Conservation (phyloP, 441 rosid genomes). For the Erysimum cheiri region DNA sequence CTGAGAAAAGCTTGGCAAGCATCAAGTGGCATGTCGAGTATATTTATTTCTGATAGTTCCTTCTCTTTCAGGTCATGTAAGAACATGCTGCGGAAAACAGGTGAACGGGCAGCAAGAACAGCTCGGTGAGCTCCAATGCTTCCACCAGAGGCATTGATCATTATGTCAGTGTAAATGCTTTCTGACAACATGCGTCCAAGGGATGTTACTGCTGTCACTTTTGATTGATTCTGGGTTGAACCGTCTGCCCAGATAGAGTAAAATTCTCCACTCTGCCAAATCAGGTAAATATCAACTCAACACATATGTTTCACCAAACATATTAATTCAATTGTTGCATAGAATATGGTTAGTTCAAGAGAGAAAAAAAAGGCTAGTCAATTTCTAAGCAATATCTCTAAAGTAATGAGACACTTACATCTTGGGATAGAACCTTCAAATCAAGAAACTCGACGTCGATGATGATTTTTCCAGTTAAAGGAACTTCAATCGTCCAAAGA, state of each 20-base stretch:
- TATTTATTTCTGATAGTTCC: slow-evolving; percentile 71
- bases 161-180: slow-evolving; percentile 81
- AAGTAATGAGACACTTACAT: slow-evolving; percentile 51
- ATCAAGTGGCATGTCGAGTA: slow-evolving; percentile 78
- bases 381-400: neutral
- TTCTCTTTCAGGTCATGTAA: slow-evolving; percentile 87
- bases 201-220: slow-evolving; percentile 63
- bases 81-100: slow-evolving; percentile 88
- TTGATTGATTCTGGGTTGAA: slow-evolving; percentile 50
- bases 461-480: slow-evolving; percentile 79
- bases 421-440: slow-evolving; percentile 69
- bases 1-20: slow-evolving; percentile 77
- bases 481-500: slow-evolving; percentile 80
- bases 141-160: slow-evolving; percentile 78
- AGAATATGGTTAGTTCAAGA: neutral
- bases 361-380: neutral
- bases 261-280: slow-evolving; percentile 67
- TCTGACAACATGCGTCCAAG: slow-evolving; percentile 86
- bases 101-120: slow-evolving; percentile 81
- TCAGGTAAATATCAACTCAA: neutral
- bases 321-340: slow-evolving; percentile 11
- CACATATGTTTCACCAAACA: neutral
- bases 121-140: slow-evolving; percentile 90
- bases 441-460: slow-evolving; percentile 90
- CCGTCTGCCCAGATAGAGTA: slow-evolving; percentile 84